These are phyloP conservation scores for Sambucus nigra DNA, from an alignment of 129 eudicot species.

Conservation along the genomic window DNA sequence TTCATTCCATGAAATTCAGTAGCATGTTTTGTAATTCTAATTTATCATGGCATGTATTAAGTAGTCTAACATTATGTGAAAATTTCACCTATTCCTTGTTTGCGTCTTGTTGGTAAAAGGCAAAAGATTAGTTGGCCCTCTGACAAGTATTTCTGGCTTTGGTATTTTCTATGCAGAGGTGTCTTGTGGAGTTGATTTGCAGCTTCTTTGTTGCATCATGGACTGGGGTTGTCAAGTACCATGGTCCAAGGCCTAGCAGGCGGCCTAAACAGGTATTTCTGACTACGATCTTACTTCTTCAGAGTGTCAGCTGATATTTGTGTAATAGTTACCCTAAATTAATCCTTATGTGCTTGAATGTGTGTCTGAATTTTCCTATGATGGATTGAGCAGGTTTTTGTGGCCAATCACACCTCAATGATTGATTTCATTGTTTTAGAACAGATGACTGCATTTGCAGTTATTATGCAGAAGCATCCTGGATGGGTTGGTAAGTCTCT, in stretches of 20 bases:
- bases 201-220: slow-evolving; percentile 98
- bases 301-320: neutral
- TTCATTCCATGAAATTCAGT: too few relatives aligned
- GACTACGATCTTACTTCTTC: too few relatives aligned
- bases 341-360: neutral
- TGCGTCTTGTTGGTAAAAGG: neutral
- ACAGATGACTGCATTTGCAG: slow-evolving; percentile 98
- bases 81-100: neutral
- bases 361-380: slow-evolving; percentile 5
- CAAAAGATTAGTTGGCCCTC: neutral
- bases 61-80: neutral
- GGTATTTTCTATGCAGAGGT: slow-evolving; percentile 42
- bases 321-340: neutral
- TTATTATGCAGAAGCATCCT: slow-evolving; percentile 94
- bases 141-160: neutral
- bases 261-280: slow-evolving; percentile 77
- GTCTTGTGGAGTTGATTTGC: slow-evolving; percentile 84
- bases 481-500: slow-evolving; percentile 99
- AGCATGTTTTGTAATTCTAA: too few relatives aligned
- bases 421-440: slow-evolving; percentile 86
- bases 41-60: too few relatives aligned
- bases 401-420: slow-evolving; percentile 96
- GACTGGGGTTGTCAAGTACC: slow-evolving; percentile 96
- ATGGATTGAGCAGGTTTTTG: slow-evolving; percentile 59
- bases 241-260: slow-evolving; percentile 89